Evolutionary conservation across 129 eudicot genomes (phyloP).

Genomic region (Kitagawia praeruptora): DNA sequence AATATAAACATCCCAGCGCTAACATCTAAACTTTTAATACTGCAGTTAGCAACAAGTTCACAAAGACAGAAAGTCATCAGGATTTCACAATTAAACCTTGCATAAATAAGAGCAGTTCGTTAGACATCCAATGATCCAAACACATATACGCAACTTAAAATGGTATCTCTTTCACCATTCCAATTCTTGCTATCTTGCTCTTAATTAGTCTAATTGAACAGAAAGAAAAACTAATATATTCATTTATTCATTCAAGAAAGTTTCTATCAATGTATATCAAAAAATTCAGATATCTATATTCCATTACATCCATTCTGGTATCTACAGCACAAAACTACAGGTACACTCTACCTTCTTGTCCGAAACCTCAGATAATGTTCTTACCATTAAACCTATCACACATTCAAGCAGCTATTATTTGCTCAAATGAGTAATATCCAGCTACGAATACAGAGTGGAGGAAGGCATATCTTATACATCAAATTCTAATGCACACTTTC

Average conservation of each 20-base stretch:
- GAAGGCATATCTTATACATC: slow-evolving; percentile 46
- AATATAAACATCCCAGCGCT: too few species aligned
- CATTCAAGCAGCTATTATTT: slow-evolving; percentile 39
- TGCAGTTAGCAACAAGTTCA: too few species aligned
- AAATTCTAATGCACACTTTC: slow-evolving; percentile 26
- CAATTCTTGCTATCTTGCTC: background rate
- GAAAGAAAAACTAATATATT: too few species aligned
- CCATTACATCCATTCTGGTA: slow-evolving; percentile 35
- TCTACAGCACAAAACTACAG: slow-evolving; percentile 60
- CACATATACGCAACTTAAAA: background rate
- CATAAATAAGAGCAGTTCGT: too few species aligned
- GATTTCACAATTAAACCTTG: too few species aligned
- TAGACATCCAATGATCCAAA: background rate
- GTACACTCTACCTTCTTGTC: slow-evolving; percentile 32
- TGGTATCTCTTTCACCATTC: background rate
- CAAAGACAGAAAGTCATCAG: too few species aligned
- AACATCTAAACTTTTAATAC: too few species aligned
- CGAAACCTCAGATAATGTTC: slow-evolving; percentile 43
- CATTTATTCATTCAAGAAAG: slow-evolving; percentile 5
- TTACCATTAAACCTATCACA: slow-evolving; percentile 41
- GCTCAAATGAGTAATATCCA: slow-evolving; percentile 35
- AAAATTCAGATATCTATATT: slow-evolving; percentile 14
- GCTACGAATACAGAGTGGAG: slow-evolving; percentile 47
- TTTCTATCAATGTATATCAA: slow-evolving; percentile 29
- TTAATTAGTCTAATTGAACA: background rate